Base-by-base conservation (phyloP, 129 eudicot species). In the Flaveria bidentis region DNA sequence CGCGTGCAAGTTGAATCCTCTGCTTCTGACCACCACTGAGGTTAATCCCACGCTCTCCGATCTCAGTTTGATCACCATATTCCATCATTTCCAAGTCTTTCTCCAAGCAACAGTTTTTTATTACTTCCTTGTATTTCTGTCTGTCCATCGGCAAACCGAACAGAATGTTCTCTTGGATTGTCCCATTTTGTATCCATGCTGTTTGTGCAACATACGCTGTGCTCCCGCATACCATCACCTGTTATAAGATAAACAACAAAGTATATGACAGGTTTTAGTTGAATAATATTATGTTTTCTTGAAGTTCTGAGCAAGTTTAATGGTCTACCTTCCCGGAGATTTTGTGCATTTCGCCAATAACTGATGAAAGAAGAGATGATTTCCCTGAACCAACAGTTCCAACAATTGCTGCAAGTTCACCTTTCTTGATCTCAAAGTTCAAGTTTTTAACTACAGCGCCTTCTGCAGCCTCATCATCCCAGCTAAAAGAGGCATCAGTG, bases 11-110 rank as follows among this genome's bases (percentile, higher is more conserved):
- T 64, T 92, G 98, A 69, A 90, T 86, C 33, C 98, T 75, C 85
- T 92, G 98, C 86, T 92, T 92, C 75, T 92, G 97, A n/a, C 96
- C 96, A 33, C 97, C 97, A 75, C 97, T 92, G 10, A 92, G 86
- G 71, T 92, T 89, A 69, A 92, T 86, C 73, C 93, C 98, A 33
- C 96, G 93, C 78, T 92, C 98, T 42, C 96, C 96, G 11, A 92
- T 89, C 78, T 89, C 98, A 13, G 96, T 92, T 76, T 89, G 90
- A 62, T 92, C 98, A 3, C 98, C 96, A 49, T 80, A 87, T 71
- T 90, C 96, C 93, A 89, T 85, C 88, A 89, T 83, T 67, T 92
- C 98, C 78, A 92, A 64, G 84, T 92, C 98, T n/a, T 92, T 92
- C 83, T 86, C 88, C 79, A 92, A 81, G 86, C 93, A 87, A 74